Base-by-base conservation (phyloP, 257 asterid species). In the Linaria vulgaris region DNA sequence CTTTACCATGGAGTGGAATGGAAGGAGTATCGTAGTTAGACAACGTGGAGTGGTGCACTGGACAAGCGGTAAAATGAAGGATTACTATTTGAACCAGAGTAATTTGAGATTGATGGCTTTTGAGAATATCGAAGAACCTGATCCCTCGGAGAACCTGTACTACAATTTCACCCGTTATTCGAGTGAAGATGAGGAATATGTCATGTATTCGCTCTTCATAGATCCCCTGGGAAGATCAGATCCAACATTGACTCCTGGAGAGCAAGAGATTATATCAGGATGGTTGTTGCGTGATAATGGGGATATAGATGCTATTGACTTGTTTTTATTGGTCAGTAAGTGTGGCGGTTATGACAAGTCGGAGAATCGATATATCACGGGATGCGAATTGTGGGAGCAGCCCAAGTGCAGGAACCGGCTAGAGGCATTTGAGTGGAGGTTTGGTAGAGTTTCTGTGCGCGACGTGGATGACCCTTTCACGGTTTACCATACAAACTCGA, bases 1-100 rank as follows among this genome's bases (percentile, higher is more conserved):
- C 54, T 82, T 82, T 55, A 48, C 80, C 12, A 68, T 85, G 12
- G 81, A 83, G 51, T 76, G 78, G 82, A 72, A 71, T 49, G 41
- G 41, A 34, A 7, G n/a, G 59, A 64, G 66, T 12, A 34, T 82
- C 37, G 10, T 80, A 9, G 61, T 82, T 24, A 72, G 63, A 41
- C 63, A 63, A 30, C 56, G 75, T 1, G 81, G 80, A 15, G 41
- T 43, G 68, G 15, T 22, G 44, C 57, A 70, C 23, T 81, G 87
- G 87, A 70, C 80, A 3, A 70, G 82, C 16, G 80, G 87, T 0
- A 34, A 45, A 39, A 46, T 79, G 63, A 70, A 30, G 60, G 68
- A 76, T 30, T 63, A 53, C 23, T 0, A 68, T 21, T 16, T 4
- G 48, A 59, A 44, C 5, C 11, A 12, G 41, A 1, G 41, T 7